A percentile compares a stretch with the other conserved stretches of the same genome.
phyloP scores from a whole-genome alignment of 257 asterid genomes.

The Solanum infundibuliforme region DNA sequence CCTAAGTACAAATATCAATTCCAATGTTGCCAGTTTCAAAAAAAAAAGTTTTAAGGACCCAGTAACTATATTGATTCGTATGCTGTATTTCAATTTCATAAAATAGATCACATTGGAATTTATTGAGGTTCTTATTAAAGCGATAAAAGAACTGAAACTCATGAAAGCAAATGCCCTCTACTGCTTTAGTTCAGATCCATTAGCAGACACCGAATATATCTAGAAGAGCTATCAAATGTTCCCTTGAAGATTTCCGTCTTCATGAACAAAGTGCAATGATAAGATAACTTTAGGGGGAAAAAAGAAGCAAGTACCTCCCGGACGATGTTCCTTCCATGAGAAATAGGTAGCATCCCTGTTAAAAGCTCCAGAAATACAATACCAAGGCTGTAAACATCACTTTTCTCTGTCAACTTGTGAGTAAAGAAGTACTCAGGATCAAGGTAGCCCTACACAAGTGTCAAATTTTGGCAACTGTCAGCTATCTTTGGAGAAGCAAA shows the following conservation, averaged over 20 bases:
- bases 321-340: not conserved
- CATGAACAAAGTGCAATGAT: not conserved
- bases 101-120: not conserved
- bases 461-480: not conserved
- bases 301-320: not conserved
- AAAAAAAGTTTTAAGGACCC: no score
- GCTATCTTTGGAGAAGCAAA: not conserved
- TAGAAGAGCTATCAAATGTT: not conserved
- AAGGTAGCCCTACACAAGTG: not conserved
- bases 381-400: not conserved
- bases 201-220: not conserved
- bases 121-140: not conserved
- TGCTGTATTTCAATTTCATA: not conserved
- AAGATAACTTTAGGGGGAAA: not conserved
- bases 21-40: no score
- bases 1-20: not conserved
- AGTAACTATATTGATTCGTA: not conserved
- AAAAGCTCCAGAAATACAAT: not conserved
- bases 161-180: not conserved
- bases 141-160: not conserved
- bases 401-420: not conserved
- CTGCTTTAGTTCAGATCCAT: not conserved
- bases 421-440: not conserved
- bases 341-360: not conserved
- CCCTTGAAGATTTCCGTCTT: not conserved